phyloP scores from a whole-genome alignment of 2,329 filamentous ascomycete species.

The Fonsecaea pedrosoi region DNA sequence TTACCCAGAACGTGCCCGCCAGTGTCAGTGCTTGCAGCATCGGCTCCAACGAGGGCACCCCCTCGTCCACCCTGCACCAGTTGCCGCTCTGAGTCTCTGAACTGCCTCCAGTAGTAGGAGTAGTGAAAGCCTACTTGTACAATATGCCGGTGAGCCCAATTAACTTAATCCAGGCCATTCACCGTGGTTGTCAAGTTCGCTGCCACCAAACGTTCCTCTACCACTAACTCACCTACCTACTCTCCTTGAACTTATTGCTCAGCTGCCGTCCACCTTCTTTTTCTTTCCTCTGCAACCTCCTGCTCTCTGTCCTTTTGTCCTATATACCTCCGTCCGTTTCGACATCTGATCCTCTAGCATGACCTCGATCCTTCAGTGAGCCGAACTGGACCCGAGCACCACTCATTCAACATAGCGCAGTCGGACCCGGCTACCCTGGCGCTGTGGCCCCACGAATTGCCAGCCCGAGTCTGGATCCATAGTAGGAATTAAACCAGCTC shows the following conservation, averaged over 20 bases:
- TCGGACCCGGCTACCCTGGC: constrained; percentile 31
- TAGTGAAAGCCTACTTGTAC: no score
- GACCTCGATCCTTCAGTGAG: constrained; percentile 13
- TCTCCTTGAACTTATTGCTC: background rate
- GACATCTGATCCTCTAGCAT: constrained; percentile 10
- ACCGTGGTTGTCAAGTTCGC: background rate
- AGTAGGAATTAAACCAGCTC: constrained; percentile 30
- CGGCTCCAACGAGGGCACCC: constrained; percentile 17
- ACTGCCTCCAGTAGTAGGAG: background rate
- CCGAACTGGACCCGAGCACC: constrained; percentile 16
- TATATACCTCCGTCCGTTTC: background rate
- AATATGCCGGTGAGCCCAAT: background rate
- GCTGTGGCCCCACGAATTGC: constrained; percentile 33
- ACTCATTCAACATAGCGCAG: constrained; percentile 22
- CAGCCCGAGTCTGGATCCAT: constrained; percentile 30
- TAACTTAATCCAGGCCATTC: constrained; percentile 11
- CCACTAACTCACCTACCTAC: background rate
- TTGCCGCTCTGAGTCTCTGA: constrained; percentile 16
- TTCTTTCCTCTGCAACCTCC: background rate
- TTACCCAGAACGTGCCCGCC: background rate
- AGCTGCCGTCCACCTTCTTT: background rate
- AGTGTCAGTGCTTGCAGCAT: background rate
- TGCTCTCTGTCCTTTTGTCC: background rate
- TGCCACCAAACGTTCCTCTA: constrained; percentile 9
- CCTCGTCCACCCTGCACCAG: constrained; percentile 10